A percentile compares a stretch with the other conserved stretches of the same genome.
Evolutionary conservation across 2,329 filamentous ascomycete genomes (phyloP).

Genomic region (Fusarium circinatum): DNA sequence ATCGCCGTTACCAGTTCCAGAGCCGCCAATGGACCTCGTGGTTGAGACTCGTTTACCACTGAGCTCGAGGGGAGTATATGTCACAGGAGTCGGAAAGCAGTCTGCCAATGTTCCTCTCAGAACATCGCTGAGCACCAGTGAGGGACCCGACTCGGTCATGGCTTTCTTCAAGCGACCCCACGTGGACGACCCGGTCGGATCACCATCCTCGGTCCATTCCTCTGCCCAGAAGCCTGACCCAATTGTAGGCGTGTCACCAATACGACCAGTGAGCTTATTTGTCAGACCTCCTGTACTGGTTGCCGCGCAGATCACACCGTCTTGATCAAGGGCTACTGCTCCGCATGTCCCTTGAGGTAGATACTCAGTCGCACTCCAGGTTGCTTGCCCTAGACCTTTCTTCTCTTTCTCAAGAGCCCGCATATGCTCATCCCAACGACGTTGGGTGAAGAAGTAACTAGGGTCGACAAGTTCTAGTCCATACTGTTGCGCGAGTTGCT

Average conservation of each 20-base stretch:
- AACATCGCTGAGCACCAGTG: conserved; percentile 44
- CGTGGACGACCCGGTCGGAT: conserved; percentile 40
- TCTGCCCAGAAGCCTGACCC: conserved; percentile 93
- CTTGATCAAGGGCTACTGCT: conserved; percentile 81
- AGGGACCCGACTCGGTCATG: conserved; percentile 17
- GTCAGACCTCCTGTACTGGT: conserved; percentile 82
- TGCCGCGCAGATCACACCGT: conserved; percentile 76
- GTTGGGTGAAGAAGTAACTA: conserved; percentile 81
- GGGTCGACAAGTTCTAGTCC: conserved; percentile 76
- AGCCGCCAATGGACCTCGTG: conserved; percentile 66
- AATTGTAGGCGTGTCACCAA: conserved; percentile 86
- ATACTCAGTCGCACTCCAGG: conserved; percentile 71
- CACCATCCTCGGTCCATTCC: conserved; percentile 71
- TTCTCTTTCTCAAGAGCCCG: conserved; percentile 65
- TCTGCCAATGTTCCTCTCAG: conserved; percentile 65
- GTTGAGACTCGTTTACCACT: conserved; percentile 18
- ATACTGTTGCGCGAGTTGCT: conserved; percentile 73
- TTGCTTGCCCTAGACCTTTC: conserved; percentile 51
- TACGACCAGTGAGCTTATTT: conserved; percentile 86
- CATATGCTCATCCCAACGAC: conserved; percentile 81
- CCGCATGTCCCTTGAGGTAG: conserved; percentile 87
- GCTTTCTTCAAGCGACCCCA: conserved; percentile 29
- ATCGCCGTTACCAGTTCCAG: conserved; percentile 89
- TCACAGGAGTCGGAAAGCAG: conserved; percentile 65
- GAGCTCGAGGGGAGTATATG: conserved; percentile 49